phyloP scores from a whole-genome alignment of 768 basidiomycete species.

The Leucocoprinus birnbaumii region DNA sequence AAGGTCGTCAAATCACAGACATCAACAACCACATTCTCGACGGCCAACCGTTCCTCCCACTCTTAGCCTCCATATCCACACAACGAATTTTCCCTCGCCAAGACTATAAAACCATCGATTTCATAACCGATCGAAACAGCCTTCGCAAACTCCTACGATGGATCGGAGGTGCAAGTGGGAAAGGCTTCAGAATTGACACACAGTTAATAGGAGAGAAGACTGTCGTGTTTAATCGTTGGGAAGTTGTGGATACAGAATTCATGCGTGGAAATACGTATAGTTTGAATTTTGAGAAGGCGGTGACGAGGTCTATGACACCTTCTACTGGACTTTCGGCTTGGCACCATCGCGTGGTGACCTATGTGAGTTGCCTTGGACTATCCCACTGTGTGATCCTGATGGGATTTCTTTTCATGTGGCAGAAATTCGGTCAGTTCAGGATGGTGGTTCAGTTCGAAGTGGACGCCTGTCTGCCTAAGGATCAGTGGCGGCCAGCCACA shows the following conservation, averaged over 20 bases:
- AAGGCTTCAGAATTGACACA: constrained; percentile 67
- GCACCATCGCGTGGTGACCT: constrained; percentile 61
- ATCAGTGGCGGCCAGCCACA: constrained; percentile 13
- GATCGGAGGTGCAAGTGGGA: constrained; percentile 31
- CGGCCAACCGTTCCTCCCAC: constrained; percentile 40
- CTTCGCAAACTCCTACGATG: constrained; percentile 63
- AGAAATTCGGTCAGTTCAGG: constrained; percentile 51
- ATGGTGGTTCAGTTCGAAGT: constrained; percentile 26
- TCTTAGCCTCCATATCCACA: constrained; percentile 56
- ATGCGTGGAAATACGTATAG: constrained; percentile 47
- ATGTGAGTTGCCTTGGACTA: constrained; percentile 38
- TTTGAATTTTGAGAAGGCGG: constrained; percentile 56
- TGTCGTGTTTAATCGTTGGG: constrained; percentile 61
- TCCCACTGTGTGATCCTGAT: background rate
- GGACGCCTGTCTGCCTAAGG: constrained; percentile 22
- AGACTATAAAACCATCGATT: constrained; percentile 40
- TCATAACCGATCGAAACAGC: constrained; percentile 63
- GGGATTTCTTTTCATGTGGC: background rate
- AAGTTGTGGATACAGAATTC: constrained; percentile 27
- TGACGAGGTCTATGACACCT: constrained; percentile 42
- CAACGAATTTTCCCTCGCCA: constrained; percentile 26
- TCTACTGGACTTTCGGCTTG: constrained; percentile 46
- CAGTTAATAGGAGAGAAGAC: constrained; percentile 60
- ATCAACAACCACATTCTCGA: constrained; percentile 49
- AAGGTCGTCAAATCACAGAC: constrained; percentile 46